These are phyloP conservation scores for Moesziomyces antarcticus DNA, from an alignment of 1,284 basidiomycete genomes.

Conservation along the genomic window DNA sequence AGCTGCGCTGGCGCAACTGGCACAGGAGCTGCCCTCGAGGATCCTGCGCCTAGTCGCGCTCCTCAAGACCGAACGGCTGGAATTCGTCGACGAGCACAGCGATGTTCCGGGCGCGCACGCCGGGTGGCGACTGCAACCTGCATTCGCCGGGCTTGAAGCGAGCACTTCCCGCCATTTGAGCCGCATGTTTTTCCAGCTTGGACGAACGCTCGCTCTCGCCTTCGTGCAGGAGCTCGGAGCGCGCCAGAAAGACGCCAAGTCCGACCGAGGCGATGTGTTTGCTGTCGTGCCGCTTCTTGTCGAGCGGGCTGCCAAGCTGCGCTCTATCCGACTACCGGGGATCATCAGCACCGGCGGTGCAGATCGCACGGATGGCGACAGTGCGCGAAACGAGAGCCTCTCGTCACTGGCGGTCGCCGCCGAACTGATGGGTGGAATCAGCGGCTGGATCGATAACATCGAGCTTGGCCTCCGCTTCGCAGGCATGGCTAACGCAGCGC, in stretches of 20 bases:
- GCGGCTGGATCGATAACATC: conserved; percentile 33
- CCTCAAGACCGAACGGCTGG: conserved; percentile 18
- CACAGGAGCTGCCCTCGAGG: conserved; percentile 8
- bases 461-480: conserved; percentile 15
- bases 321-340: conserved; percentile 5
- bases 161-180: conserved; percentile 23
- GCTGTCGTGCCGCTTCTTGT: conserved; percentile 12
- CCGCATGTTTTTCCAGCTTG: conserved; percentile 22
- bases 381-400: conserved; percentile 12
- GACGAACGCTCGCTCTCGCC: conserved; percentile 14
- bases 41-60: conserved; percentile 5
- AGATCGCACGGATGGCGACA: neutral
- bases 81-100: conserved; percentile 6
- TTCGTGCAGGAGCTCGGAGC: conserved; percentile 11
- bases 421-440: conserved; percentile 45
- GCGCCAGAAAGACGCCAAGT: neutral
- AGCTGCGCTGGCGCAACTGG: conserved; percentile 6
- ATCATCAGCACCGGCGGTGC: neutral
- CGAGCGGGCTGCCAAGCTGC: conserved; percentile 8
- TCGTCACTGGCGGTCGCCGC: conserved; percentile 37
- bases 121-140: conserved; percentile 24
- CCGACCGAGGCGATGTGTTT: conserved; percentile 6
- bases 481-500: neutral
- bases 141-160: conserved; percentile 13
- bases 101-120: neutral